Conservation (phyloP, 2,329 filamentous ascomycete genomes). For the Fusarium agapanthi region DNA sequence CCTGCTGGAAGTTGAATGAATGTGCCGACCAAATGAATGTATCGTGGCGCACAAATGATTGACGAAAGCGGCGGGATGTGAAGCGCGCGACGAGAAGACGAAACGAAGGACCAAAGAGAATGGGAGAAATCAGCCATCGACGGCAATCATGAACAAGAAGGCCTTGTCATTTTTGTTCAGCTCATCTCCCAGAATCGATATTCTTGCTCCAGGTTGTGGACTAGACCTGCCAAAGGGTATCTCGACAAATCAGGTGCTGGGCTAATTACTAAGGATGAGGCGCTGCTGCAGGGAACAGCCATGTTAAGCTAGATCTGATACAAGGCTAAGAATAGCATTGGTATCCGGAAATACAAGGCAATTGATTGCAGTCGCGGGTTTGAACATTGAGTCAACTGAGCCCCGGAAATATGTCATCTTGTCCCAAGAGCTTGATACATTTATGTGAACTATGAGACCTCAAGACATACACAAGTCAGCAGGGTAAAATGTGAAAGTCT, state of each 20-base stretch:
- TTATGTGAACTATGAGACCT: background rate
- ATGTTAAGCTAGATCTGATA: background rate
- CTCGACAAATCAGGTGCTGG: background rate
- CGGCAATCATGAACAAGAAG: background rate
- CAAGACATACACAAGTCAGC: too few relatives aligned
- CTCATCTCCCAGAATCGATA: background rate
- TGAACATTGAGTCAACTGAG: background rate
- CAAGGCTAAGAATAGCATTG: background rate
- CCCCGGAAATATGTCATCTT: background rate
- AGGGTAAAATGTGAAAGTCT: too few relatives aligned
- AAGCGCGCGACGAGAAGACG: background rate
- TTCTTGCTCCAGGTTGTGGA: background rate
- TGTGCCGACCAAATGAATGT: too few relatives aligned
- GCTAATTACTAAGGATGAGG: background rate
- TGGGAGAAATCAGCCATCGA: background rate
- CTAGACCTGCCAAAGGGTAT: background rate
- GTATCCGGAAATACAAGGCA: background rate
- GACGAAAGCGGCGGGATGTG: background rate
- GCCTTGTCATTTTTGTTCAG: background rate
- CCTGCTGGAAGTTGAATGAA: too few relatives aligned
- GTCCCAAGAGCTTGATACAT: background rate
- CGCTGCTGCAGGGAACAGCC: background rate
- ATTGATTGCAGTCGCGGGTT: background rate
- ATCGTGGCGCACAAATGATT: background rate
- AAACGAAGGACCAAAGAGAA: background rate